These are phyloP conservation scores for Patellifolia procumbens DNA, from an alignment of 179 eudicot species.

Conservation along the genomic window DNA sequence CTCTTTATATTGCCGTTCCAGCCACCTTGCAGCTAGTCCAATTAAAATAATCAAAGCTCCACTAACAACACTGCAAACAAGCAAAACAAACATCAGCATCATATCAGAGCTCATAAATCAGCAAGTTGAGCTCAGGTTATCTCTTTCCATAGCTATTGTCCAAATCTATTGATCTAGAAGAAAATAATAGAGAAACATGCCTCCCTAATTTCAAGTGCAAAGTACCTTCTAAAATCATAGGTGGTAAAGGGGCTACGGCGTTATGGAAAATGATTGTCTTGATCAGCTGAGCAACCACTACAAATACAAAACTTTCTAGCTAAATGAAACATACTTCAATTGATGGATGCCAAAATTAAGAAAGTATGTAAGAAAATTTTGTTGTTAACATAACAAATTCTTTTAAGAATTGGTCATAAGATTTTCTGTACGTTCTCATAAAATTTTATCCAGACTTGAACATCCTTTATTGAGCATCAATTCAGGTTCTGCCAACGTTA, in stretches of 20 bases:
- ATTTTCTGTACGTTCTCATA: no score
- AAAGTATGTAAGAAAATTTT: no score
- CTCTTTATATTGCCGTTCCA: slow-evolving; percentile 48
- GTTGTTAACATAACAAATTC: no score
- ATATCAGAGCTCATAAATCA: background rate
- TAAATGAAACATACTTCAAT: background rate
- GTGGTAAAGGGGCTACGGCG: background rate
- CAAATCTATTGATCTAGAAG: background rate
- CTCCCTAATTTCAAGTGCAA: no score
- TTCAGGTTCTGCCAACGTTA: background rate
- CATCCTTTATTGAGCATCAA: background rate
- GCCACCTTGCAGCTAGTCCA: slow-evolving; percentile 65
- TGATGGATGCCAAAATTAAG: background rate
- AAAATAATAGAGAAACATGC: no score
- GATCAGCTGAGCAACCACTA: background rate
- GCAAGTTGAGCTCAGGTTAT: background rate
- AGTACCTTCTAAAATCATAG: no score
- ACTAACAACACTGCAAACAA: slow-evolving; percentile 57
- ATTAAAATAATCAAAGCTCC: slow-evolving; percentile 68
- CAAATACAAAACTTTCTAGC: background rate
- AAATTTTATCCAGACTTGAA: background rate
- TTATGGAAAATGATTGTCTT: background rate
- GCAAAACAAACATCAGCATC: slow-evolving; percentile 16
- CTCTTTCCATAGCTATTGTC: slow-evolving; percentile 4
- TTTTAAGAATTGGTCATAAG: no score